Base-by-base conservation (phyloP, 352 stramenopile species). In the Stramenopiles sp. region DNA sequence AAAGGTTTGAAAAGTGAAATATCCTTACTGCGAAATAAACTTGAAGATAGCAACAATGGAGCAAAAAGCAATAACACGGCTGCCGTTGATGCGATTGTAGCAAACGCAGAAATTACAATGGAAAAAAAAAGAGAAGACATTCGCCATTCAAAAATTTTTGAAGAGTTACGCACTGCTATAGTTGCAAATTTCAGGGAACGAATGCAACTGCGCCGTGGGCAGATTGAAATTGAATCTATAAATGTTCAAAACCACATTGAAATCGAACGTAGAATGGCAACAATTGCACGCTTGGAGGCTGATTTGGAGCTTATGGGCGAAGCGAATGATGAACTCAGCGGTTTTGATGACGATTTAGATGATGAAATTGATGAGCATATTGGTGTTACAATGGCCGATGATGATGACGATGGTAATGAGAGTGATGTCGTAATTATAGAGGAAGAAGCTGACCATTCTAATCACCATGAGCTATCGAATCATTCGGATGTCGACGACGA, bases 1-100 rank as follows among this genome's bases (percentile, higher is more conserved):
- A 86, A 84, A 0, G 90, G 87, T 29, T 84, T 97, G n/a, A 88
- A 90, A 30, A 87, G 88, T 32, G 92, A 97, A 80, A 95, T 97
- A 31, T 85, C 86, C 22, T 85, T 86, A 0, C 82, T 97, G n/a
- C 93, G 91, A 80, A 88, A 83, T 29, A 86, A 88, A 44, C 82
- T 94, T 25, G 82, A 81, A 32, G 82, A n/a, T 75, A n/a, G 25
- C n/a, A 25, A n/a, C 55, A n/a, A 25, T 75, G 25, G 25, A n/a
- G 25, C 55, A 32, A 80, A 71, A 32, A 81, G 78, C 44, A 44
- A 4, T 81, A 84, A 80, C 29, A 1, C 67, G 80, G 25, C 32
- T 32, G 29, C 78, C 14, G 31, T 31, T 7, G 78, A 14, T 80
- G 67, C 78, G 71, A 25, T 25, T 75, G 44, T 25, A 25, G 44